Percentiles rank a stretch among this genome's conserved stretches.
These are phyloP conservation scores for Raffaelea arxii DNA, from an alignment of 2,329 filamentous ascomycete genomes.

Conservation along the genomic window DNA sequence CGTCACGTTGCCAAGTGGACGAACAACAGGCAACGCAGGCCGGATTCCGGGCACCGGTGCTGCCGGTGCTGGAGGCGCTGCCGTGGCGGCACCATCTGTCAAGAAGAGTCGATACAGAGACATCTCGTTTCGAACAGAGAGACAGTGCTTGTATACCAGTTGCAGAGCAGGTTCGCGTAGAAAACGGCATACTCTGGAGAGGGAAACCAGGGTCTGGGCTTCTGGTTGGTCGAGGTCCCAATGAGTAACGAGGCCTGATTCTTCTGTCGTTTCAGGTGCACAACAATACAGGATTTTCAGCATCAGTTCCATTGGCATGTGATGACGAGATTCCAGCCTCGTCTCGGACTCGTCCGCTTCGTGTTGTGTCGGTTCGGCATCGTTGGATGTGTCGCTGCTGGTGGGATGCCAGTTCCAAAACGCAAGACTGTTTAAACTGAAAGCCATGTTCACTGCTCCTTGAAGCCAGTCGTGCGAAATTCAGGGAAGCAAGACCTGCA, in stretches of 20 bases:
- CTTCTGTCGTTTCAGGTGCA: neutral
- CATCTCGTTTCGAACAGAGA: slow-evolving; percentile 34
- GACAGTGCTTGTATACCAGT: slow-evolving; percentile 33
- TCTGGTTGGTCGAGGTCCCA: neutral
- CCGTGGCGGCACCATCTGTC: neutral
- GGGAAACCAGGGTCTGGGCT: slow-evolving; percentile 32
- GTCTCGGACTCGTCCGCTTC: too few relatives aligned
- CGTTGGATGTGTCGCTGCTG: too few relatives aligned
- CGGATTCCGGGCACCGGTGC: slow-evolving; percentile 16
- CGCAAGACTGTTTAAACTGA: too few relatives aligned
- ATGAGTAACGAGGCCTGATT: too few relatives aligned
- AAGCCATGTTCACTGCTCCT: too few relatives aligned
- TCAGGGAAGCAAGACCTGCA: too few relatives aligned
- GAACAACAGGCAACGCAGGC: slow-evolving; percentile 8
- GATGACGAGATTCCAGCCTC: too few relatives aligned
- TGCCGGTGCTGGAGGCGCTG: slow-evolving; percentile 16
- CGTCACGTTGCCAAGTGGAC: slow-evolving; percentile 25
- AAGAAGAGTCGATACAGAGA: slow-evolving; percentile 29
- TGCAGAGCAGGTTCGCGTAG: slow-evolving; percentile 30
- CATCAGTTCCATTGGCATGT: slow-evolving; percentile 2
- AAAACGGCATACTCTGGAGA: slow-evolving; percentile 31
- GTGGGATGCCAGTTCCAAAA: too few relatives aligned
- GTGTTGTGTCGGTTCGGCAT: too few relatives aligned
- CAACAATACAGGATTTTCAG: neutral
- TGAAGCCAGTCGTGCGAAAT: too few relatives aligned